Base-by-base conservation (phyloP, 176 grass and related monocot species). In the Carex cristatella region DNA sequence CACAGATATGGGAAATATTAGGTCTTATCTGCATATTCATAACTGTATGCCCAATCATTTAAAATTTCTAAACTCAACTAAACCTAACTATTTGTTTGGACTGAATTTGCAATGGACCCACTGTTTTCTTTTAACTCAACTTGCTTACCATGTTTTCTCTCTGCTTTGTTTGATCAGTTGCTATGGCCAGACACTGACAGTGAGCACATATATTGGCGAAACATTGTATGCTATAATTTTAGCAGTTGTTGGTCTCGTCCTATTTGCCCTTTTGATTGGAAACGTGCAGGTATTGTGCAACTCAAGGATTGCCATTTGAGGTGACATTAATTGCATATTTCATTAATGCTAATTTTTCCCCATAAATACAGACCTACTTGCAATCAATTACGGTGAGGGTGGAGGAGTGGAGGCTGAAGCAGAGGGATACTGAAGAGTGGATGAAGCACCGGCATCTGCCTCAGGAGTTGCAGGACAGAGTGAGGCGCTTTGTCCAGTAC, bases 211-310 rank as follows among this genome's bases (percentile, higher is more conserved):
- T 84, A 89, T 99, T 46, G 96, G 96, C 14, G 96, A 99, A 86
- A 99, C 93, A 30, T 56, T 99, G 46, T 99, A 93, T 68, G 94
- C 88, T 65, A 99, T 99, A 92, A 88, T 99, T 54, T 87, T 99
- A 85, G 91, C 96, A 1, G 88, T 99, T 80, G 83, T 95, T 54
- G 96, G 96, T 61, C 91, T 98, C 6, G 84, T 99, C 83, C 91
- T 99, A 83, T 94, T 99, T 86, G 96, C 96, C 15, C 93, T 91
- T 92, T 94, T 99, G 90, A 95, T 99, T 75, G 96, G 96, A 91
- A 99, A 99, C 59, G 94, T 99, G 66, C 90, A 99, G 93, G 96
- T 99, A 78, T 78, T 78, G 49, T 78, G 90, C 48, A n/a, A 15
- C 74, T 83, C 62, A 63, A 86, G 62, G 49, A 78, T 78, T 57